Evolutionary conservation across 176 grass and related monocot species (phyloP), one percentile per base, ranked within the genome.

Genomic region (Oryza punctata): DNA sequence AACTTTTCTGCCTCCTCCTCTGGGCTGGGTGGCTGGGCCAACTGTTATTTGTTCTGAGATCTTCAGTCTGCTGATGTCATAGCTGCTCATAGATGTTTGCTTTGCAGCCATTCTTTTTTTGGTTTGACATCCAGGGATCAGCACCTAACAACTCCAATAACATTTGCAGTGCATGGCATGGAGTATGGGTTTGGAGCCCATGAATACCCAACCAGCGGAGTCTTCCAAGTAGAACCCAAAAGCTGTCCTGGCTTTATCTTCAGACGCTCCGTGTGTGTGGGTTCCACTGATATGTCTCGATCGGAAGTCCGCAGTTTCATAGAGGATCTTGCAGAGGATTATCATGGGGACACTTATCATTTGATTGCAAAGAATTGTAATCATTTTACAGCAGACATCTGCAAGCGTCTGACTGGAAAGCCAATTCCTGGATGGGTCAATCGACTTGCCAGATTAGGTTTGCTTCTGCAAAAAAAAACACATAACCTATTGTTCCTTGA

Each of bases 101-200:
- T 78, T 35, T 68, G 73, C 14, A 69, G 8, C 19, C 27, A 14
- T 41, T 41, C 43, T 52, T 71, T 52, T 72, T 6, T 30, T 63
- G 27, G 52, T 13, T 82, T 3, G 2, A 16, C 49, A 47, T 63
- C 40, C 1, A 11, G 43, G 52, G 14, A 11, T 46, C 33, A n/a
- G 26, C 52, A 37, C 57, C 10, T 76, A 24, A 61, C 2, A 24
- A 30, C 70, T 89, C 37, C 25, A 47, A 9, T 63, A 30, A 40
- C 59, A 65, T 38, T 82, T 70, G 63, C 81, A 98, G 95, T 88
- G 25, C 95, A 95, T 91, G 95, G 92, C 64, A 94, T 86, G 92
- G 95, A 95, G 54, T 98, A 95, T 65, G 95, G 88, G 43, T 98
- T 90, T 81, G 95, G 95, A 71, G 95, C 95, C 59, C 95, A 98